Evolutionary conservation across 169 alveolate species (phyloP), one percentile per base, ranked within the genome.

Genomic region (Cryptosporidium felis): DNA sequence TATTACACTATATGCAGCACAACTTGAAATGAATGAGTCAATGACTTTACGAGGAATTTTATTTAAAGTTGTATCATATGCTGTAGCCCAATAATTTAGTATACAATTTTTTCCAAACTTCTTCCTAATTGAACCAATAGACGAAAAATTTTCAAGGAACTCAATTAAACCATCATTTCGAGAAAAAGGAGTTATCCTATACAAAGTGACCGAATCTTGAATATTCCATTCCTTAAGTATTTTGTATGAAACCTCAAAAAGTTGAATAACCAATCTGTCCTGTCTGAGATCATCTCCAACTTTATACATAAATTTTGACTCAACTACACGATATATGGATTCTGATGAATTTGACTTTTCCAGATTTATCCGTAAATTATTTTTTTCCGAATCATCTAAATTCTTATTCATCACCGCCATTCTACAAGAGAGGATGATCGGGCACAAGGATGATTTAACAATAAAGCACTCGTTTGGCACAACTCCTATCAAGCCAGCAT

Each of bases 1-100:
- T 28, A 97, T 94, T 12, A 97, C 99, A 89, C 99, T 94, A 91
- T 97, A 97, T 12, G 98, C 99, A 1, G 99, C 99, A 80, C 99
- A 95, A 53, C 99, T 95, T 41, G 95, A 91, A 23, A 97, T 93
- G 88, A 97, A 96, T 47, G 92, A 96, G 44, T 93, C 96, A 62
- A 93, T 5, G 5, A 74, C 66, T 53, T 18, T 28, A 12, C 9
- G 59, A 56, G 80, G 67, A 21, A 89, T 47, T n/a, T 51, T 40
- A 41, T 60, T 46, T 36, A 66, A 23, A 26, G 23, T 47, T 23
- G 88, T 81, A 12, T 82, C 16, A 44, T 81, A 61, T 41, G 85
- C 30, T 4, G 51, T 16, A 38, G 85, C 85, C 85, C 91, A 60
- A 51, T 66, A 62, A 56, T 82, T 80, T 51, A 85, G 45, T 88